These are phyloP conservation scores for Phytophthora constricta DNA, from an alignment of 352 stramenopile genomes.

Conservation along the genomic window DNA sequence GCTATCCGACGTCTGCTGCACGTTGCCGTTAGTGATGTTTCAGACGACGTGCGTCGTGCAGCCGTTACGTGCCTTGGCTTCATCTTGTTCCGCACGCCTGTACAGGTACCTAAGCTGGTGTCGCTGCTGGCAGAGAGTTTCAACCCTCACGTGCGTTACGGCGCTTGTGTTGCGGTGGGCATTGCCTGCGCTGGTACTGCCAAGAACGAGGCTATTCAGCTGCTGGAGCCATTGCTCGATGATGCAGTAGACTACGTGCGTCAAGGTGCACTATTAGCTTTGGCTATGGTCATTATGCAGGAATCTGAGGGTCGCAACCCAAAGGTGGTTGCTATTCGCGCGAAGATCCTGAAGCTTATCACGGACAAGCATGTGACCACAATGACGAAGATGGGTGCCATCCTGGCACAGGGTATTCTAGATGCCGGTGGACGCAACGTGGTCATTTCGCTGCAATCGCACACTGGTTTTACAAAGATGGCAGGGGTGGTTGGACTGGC, in stretches of 20 bases:
- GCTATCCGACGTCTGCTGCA: conserved; percentile 97
- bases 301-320: conserved; percentile 90
- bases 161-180: conserved; percentile 98
- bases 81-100: conserved; percentile 97
- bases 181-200: conserved; percentile 97
- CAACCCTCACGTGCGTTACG: conserved; percentile 99
- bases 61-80: conserved; percentile 98
- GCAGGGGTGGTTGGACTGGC: conserved; percentile 95
- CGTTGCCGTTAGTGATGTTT: conserved; percentile 98
- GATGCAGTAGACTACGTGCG: conserved; percentile 99
- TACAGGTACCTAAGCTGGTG: conserved; percentile 93
- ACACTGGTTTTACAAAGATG: conserved; percentile 98
- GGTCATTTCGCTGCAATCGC: conserved; percentile 95
- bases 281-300: conserved; percentile 99
- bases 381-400: conserved; percentile 99
- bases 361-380: conserved; percentile 98
- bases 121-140: conserved; percentile 98
- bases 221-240: conserved; percentile 98
- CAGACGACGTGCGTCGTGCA: conserved; percentile 98
- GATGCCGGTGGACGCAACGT: conserved; percentile 98
- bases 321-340: conserved; percentile 87
- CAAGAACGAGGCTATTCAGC: conserved; percentile 96
- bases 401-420: conserved; percentile 97
- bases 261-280: conserved; percentile 96
- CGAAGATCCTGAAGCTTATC: conserved; percentile 91